Base-by-base conservation (phyloP, 2,329 filamentous ascomycete species). In the Teratosphaeriaceae sp. region DNA sequence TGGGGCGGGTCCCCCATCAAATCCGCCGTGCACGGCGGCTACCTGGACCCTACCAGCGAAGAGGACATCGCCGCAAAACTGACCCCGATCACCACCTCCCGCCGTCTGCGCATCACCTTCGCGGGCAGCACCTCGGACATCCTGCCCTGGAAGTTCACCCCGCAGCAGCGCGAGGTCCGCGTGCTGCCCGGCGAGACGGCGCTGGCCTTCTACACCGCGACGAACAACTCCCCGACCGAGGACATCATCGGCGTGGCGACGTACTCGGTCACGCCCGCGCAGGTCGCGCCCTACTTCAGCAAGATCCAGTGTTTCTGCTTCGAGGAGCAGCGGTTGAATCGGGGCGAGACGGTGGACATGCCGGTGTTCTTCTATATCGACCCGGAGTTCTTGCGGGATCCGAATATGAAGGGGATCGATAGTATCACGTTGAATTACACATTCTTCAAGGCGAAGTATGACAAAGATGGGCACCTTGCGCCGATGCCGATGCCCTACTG, bases 281-380 rank as follows among this genome's bases (percentile, higher is more conserved):
- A 98, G 68, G 89, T 94, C 34, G 90, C 92, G 33, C 89, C 88
- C 1, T 98, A 98, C 65, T 98, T 98, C 63, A 94, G 86, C 78
- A 98, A 98, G 76, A 98, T 98, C 35, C 92, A 98, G 67, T 98
- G 92, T 62, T 98, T 98, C 67, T 98, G 92, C 67, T 98, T 98
- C 59, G 92, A 98, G 70, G 90, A 76, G 64, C 92, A 98, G 74
- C 77, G 94, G 48, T 68, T 98, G 52, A 90, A 92, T 62, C 89
- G 89, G 5, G 89, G 90, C 34, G 94, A 98, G 74, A 92, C 88
- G 34, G 92, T 98, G 42, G 92, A 98, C 65, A 98, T 98, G 94
- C 94, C 92, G 0, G 94, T 98, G 0, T 98, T 98, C 67, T 98
- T 98, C 69, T 98, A 97, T 66, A 85, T 98, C 52, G 92, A 98